phyloP scores from a whole-genome alignment of 75 land plant species.

The Selaginella tamariscina region DNA sequence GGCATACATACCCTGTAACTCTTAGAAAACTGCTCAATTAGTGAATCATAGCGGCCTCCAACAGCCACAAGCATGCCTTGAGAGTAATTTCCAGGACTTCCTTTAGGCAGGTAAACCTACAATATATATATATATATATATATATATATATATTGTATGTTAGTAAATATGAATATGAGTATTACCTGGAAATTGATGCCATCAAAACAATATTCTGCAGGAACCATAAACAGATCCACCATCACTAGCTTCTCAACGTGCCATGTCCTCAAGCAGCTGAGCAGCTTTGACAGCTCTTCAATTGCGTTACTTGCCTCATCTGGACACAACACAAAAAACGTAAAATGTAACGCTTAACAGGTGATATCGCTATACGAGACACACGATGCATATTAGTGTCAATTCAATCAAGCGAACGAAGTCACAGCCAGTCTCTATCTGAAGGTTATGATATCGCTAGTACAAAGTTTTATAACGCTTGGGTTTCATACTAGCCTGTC shows the following conservation, averaged over 20 bases:
- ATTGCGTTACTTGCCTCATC: slow-evolving; percentile 59
- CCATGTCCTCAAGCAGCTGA: slow-evolving; percentile 71
- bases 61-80: slow-evolving; percentile 55
- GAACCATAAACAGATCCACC: slow-evolving; percentile 75
- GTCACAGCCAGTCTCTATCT: too few relatives aligned
- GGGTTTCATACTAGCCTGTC: too few relatives aligned
- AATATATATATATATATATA: too few relatives aligned
- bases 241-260: slow-evolving; percentile 41
- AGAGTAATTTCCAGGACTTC: slow-evolving; percentile 27
- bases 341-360: too few relatives aligned
- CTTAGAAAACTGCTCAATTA: slow-evolving; percentile 33
- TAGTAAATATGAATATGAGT: background rate
- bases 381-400: too few relatives aligned
- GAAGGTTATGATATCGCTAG: too few relatives aligned
- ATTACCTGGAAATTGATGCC: slow-evolving; percentile 57
- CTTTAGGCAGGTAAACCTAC: slow-evolving; percentile 49
- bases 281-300: slow-evolving; percentile 58
- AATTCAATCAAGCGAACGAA: too few relatives aligned
- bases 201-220: slow-evolving; percentile 54
- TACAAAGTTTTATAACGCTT: too few relatives aligned
- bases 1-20: slow-evolving; percentile 30
- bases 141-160: too few relatives aligned
- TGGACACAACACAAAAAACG: too few relatives aligned
- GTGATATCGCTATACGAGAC: too few relatives aligned
- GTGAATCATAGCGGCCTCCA: slow-evolving; percentile 82